Evolutionary conservation across 306 rosid species (phyloP), one percentile per base, ranked within the genome.

Genomic region (Lathyrus sativus): DNA sequence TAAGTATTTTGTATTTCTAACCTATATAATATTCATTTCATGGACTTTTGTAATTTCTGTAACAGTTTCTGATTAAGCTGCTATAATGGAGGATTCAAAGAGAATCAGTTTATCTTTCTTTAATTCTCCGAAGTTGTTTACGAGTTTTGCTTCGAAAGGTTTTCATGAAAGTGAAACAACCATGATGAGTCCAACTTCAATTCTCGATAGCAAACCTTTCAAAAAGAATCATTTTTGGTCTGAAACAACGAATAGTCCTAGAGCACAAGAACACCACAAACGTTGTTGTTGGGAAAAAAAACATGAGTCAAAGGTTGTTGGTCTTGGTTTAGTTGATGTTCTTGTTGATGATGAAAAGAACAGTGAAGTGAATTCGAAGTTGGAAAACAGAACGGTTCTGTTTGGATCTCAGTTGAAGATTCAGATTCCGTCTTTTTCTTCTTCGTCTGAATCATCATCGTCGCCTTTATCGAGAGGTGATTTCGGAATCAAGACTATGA

Each of bases 341-440:
- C 89, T 91, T 14, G 50, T 73, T 2, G 89, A 85, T 2, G 89
- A 85, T 12, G 88, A 84, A 12, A 79, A 73, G 4, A 70, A 80
- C 0, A 78, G 65, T 35, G 79, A 77, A 1, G 70, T 65, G 17
- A 76, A 70, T 50, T 65, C 83, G 0, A 83, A 80, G 55, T 57
- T 65, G 0, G 87, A 87, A 6, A 80, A 67, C 38, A 57, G 86
- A 65, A 86, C 71, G 87, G 90, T 93, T 31, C 78, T 90, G 18
- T 88, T 90, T 24, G 98, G 98, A 49, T 90, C 96, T 60, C 91
- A 88, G 75, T 82, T 90, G 19, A 90, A 85, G 88, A 81, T 86
- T 76, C 91, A 86, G 79, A 83, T 88, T 42, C 93, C 89, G 55
- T 79, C 78, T 14, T 54, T 54, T 54, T 74, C 64, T 19, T 48